These are phyloP conservation scores for Quercus lobata DNA, from an alignment of 331 rosid genomes.

Conservation along the genomic window DNA sequence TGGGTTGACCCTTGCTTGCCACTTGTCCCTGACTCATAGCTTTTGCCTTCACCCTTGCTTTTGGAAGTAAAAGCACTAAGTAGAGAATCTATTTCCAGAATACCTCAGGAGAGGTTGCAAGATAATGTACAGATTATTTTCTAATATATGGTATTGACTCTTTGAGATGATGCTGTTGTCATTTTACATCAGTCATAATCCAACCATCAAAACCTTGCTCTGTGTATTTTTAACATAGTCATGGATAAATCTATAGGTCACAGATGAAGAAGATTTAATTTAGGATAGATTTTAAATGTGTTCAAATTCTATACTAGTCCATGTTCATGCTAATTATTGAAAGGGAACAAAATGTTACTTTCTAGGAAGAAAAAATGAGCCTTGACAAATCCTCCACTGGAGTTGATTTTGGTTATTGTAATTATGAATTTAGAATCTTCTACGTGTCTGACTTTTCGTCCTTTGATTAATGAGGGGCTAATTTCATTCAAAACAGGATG, in stretches of 20 bases:
- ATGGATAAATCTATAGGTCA: neutral
- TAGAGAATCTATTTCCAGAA: neutral
- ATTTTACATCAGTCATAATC: neutral
- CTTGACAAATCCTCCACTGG: neutral
- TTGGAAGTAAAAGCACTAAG: neutral
- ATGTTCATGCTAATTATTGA: constrained; percentile 7
- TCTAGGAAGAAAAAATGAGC: constrained; percentile 28
- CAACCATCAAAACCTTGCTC: constrained; percentile 1
- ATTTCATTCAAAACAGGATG: constrained; percentile 58
- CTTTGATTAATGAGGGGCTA: constrained; percentile 11
- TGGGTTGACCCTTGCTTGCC: too few species aligned
- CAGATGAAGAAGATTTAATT: neutral
- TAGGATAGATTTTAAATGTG: neutral
- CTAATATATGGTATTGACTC: neutral
- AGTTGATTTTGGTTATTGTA: constrained; percentile 8
- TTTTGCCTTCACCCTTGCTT: too few species aligned
- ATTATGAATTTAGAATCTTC: neutral
- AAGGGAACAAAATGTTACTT: constrained; percentile 30
- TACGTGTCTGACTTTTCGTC: neutral
- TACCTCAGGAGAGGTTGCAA: neutral
- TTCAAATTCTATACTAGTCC: constrained; percentile 17
- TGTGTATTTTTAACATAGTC: neutral
- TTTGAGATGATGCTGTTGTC: constrained; percentile 1
- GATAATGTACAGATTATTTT: neutral
- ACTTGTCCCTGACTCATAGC: too few species aligned